A percentile compares a stretch with the other conserved stretches of the same genome.
Evolutionary conservation across 192 early-diverging fungal species (phyloP).

Genomic region (Rhizophagus sp.): DNA sequence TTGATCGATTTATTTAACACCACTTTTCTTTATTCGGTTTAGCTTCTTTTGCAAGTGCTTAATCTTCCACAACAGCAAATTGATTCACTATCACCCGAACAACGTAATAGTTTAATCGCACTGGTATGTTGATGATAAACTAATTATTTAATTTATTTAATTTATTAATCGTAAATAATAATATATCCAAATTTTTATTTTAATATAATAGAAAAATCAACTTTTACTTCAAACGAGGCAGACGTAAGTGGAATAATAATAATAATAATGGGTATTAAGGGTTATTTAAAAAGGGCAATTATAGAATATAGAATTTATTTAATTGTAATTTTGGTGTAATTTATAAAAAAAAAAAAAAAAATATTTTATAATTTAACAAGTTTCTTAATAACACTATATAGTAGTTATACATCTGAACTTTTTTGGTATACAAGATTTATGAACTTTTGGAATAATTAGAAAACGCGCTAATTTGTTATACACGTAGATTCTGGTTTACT

Average conservation of each 20-base stretch:
- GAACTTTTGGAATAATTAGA: background rate
- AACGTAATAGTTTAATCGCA: constrained; percentile 6
- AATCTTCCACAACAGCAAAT: constrained; percentile 23
- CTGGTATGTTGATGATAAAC: background rate
- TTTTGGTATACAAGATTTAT: background rate
- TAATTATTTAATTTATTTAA: background rate
- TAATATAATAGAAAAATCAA: constrained; percentile 8
- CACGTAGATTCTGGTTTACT: too few relatives aligned
- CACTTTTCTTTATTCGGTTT: background rate
- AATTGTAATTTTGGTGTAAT: background rate
- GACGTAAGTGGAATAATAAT: constrained; percentile 5
- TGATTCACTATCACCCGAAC: constrained; percentile 23
- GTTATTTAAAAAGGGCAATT: background rate
- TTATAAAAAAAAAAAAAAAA: background rate
- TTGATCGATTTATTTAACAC: too few relatives aligned
- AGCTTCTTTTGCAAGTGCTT: constrained; percentile 22
- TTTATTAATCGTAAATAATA: background rate
- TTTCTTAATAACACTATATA: background rate
- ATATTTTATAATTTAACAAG: background rate
- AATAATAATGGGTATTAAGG: background rate
- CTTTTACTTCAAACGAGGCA: constrained; percentile 7
- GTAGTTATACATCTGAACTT: background rate
- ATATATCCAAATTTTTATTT: background rate
- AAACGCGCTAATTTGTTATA: background rate
- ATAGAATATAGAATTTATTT: background rate